These are phyloP conservation scores for Camelina hispida DNA, from an alignment of 345 rosid genomes.

Conservation along the genomic window DNA sequence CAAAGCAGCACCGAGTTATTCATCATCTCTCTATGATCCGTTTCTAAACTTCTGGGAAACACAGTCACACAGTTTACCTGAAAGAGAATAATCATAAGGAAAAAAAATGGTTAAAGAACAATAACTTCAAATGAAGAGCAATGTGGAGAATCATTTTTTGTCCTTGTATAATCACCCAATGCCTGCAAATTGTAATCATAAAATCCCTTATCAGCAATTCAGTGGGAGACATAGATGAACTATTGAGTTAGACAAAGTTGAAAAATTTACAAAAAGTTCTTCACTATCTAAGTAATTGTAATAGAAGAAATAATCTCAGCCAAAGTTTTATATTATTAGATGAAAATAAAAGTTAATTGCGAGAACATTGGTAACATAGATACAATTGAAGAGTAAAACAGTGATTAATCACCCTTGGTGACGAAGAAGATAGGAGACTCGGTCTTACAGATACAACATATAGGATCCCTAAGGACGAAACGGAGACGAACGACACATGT, in stretches of 20 bases:
- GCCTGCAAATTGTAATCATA: no score
- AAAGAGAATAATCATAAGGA: neutral
- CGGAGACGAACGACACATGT: conserved; percentile 92
- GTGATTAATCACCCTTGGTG: conserved; percentile 66
- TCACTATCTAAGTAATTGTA: no score
- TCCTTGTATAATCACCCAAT: no score
- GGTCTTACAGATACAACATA: conserved; percentile 94
- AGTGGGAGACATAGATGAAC: no score
- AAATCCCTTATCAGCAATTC: no score
- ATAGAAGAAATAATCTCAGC: no score
- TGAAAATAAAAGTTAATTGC: neutral
- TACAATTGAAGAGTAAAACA: neutral
- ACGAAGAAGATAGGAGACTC: conserved; percentile 65
- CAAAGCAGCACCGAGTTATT: neutral
- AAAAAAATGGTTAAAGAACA: conserved; percentile 8
- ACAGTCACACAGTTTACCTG: conserved; percentile 30
- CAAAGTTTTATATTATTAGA: neutral
- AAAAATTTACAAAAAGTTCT: no score
- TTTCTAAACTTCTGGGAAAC: neutral
- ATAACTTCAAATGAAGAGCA: conserved; percentile 10
- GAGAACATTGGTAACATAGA: neutral
- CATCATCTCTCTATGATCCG: conserved; percentile 15
- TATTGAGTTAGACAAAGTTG: no score
- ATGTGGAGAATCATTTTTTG: neutral
- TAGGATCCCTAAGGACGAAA: conserved; percentile 77